Base-by-base conservation (phyloP, 139 green algal genomes). In the Chlamydomonas sp. region DNA sequence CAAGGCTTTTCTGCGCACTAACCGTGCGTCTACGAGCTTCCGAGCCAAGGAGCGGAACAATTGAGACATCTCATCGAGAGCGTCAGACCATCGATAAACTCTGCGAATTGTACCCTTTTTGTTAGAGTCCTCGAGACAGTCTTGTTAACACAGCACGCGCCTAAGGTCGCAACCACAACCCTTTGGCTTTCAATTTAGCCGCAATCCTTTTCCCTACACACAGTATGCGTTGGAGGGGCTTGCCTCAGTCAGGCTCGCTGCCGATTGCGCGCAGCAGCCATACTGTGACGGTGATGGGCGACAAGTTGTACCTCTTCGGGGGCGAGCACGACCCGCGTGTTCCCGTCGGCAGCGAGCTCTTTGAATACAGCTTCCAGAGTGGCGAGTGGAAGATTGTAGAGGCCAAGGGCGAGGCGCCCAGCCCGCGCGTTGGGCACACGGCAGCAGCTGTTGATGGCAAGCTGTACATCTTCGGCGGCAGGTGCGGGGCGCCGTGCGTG, bases 401-500 rank as follows among this genome's bases (percentile, higher is more conserved):
- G 5, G 77, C 63, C 2, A 62, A 75, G 15, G 90, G 90, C 8
- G 64, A 72, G 67, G 59, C 64, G 15, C 91, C 89, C 5, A 77
- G 62, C n/a, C 87, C 90, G 0, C 84, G 92, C 31, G 88, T 92
- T 1, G 93, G 82, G 2, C 88, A 89, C 31, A 82, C 88, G 0
- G 87, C 92, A 1, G 91, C 90, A 0, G 80, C 86, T 1, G 18
- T 95, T 18, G 89, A 87, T 9, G 17, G 12, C 15, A 90, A 66
- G 14, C 17, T 95, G 1, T 95, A 92, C 64, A 15, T 92, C 6
- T 94, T 94, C 83, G 93, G 93, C 20, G 93, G 92, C 12, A 68
- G 92, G 57, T 88, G 64, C 18, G 63, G 2, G 18, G 18, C 64
- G 61, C 61, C 18, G 31, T 49, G 31, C 31, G 31, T 49, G 31